Percentiles rank a stretch among this genome's conserved stretches.
These are phyloP conservation scores for Lactifluus pinguis DNA, from an alignment of 768 basidiomycete genomes.

Conservation along the genomic window DNA sequence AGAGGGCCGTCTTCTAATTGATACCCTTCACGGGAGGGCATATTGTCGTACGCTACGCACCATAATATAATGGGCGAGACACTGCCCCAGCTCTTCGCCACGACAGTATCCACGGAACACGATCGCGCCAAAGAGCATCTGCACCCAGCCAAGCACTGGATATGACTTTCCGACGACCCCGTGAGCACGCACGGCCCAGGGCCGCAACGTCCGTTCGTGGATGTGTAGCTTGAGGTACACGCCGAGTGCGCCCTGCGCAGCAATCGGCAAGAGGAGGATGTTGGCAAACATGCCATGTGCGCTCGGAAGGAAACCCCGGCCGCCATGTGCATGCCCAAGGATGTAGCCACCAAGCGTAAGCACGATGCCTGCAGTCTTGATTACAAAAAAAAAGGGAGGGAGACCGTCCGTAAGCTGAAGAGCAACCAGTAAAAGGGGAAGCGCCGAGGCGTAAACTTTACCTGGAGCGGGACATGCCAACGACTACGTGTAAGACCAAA, in stretches of 20 bases:
- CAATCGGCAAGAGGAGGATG: slow-evolving; percentile 55
- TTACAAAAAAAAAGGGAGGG: no score
- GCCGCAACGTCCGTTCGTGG: slow-evolving; percentile 64
- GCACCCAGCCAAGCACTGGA: slow-evolving; percentile 80
- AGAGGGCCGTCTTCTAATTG: not conserved
- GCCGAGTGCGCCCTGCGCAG: slow-evolving; percentile 60
- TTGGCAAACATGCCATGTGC: slow-evolving; percentile 65
- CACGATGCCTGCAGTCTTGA: slow-evolving; percentile 49
- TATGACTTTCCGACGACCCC: slow-evolving; percentile 77
- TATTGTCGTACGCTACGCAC: slow-evolving; percentile 23
- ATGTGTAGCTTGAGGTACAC: slow-evolving; percentile 91
- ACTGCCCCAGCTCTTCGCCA: slow-evolving; percentile 72
- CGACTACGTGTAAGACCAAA: slow-evolving; percentile 66
- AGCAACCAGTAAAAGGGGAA: not conserved
- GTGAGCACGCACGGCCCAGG: slow-evolving; percentile 61
- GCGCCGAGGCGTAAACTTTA: slow-evolving; percentile 24
- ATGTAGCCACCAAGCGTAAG: slow-evolving; percentile 67
- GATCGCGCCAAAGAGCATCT: slow-evolving; percentile 81
- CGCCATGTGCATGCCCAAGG: slow-evolving; percentile 81
- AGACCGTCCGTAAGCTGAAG: not conserved
- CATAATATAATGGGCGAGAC: slow-evolving; percentile 84
- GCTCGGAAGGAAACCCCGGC: slow-evolving; percentile 65
- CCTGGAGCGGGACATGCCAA: slow-evolving; percentile 90
- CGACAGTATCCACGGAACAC: slow-evolving; percentile 71
- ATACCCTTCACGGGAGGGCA: not conserved